phyloP scores from a whole-genome alignment of 441 rosid genomes.

The Croton setiger region DNA sequence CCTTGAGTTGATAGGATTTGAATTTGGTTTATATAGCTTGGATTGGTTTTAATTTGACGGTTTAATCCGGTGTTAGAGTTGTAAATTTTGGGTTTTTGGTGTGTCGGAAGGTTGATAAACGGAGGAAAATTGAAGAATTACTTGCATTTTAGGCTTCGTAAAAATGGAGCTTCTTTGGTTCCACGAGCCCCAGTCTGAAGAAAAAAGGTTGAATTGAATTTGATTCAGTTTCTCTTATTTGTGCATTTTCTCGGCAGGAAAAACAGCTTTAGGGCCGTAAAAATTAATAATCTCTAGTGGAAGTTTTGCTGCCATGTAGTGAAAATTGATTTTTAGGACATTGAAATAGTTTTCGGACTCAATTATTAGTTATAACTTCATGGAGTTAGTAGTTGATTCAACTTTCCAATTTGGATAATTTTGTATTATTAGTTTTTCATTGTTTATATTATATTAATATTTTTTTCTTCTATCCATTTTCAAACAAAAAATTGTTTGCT shows the following conservation, averaged over 20 bases:
- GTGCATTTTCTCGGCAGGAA: not conserved
- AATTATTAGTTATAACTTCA: not conserved
- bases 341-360: not conserved
- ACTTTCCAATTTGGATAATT: constrained; percentile 6
- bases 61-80: constrained; percentile 11
- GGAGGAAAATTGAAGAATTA: not conserved
- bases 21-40: not conserved
- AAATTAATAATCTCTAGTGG: not conserved
- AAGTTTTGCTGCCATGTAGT: not conserved
- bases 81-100: not conserved
- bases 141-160: not conserved
- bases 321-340: constrained; percentile 4
- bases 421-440: not conserved
- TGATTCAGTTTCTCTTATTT: constrained; percentile 11
- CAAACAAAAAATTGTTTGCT: not conserved
- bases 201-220: not conserved
- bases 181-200: not conserved
- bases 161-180: not conserved
- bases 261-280: not conserved
- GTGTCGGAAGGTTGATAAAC: not conserved
- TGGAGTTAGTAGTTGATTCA: not conserved
- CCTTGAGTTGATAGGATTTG: constrained; percentile 15
- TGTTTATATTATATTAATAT: too few relatives aligned
- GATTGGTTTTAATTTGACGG: constrained; percentile 4
- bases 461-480: too few relatives aligned